Conservation (phyloP, 371 early-diverging fungal genomes). For the Rhizopus delemar region DNA sequence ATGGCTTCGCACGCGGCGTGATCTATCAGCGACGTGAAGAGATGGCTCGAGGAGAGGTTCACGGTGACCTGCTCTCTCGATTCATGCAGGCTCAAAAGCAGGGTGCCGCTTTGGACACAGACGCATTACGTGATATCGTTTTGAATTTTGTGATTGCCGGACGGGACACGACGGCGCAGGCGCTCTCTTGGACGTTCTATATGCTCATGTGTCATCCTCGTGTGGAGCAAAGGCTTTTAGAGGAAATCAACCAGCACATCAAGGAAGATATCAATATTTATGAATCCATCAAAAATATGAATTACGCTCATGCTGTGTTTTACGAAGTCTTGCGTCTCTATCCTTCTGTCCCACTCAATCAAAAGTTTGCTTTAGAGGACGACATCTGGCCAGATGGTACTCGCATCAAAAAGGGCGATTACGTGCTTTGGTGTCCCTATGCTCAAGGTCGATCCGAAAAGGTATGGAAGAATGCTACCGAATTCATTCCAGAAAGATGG, state of each 20-base stretch:
- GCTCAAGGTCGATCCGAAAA: conserved; percentile 57
- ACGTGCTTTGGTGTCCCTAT: conserved; percentile 54
- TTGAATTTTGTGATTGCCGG: conserved; percentile 72
- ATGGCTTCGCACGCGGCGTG: conserved; percentile 51
- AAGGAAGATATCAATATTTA: conserved; percentile 29
- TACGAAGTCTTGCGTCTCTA: conserved; percentile 73
- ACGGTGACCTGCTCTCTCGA: conserved; percentile 59
- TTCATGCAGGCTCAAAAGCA: conserved; percentile 62
- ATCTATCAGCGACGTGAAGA: conserved; percentile 46
- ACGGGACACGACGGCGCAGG: conserved; percentile 74
- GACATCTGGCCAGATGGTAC: conserved; percentile 73
- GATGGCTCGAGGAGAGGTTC: conserved; percentile 41
- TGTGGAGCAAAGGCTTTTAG: conserved; percentile 55
- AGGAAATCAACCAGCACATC: conserved; percentile 54
- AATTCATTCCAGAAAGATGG: conserved; percentile 69
- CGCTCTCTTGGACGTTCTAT: conserved; percentile 72
- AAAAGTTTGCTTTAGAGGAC: conserved; percentile 67
- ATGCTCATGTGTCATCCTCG: conserved; percentile 55
- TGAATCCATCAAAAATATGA: conserved; percentile 53
- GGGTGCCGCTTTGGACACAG: conserved; percentile 50
- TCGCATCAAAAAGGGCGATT: conserved; percentile 57
- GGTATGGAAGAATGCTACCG: conserved; percentile 65
- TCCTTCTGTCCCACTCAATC: conserved; percentile 71
- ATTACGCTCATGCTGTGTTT: conserved; percentile 59
- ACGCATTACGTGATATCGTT: conserved; percentile 64